Conservation (phyloP, 768 basidiomycete species). For the Neoboletus magnificus region DNA sequence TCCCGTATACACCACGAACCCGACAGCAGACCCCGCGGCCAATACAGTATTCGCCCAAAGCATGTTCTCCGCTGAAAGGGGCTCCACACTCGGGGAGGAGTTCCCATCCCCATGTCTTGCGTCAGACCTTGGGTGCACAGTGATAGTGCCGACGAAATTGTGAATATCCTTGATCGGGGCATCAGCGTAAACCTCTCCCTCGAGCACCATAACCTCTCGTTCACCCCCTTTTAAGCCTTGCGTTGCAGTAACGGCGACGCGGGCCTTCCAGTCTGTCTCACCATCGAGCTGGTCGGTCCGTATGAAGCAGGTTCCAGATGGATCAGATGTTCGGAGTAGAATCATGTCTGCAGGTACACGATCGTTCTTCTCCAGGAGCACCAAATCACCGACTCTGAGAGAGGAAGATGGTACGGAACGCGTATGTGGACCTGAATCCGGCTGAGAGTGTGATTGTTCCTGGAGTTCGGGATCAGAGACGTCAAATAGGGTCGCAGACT, state of each 20-base stretch:
- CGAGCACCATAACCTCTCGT: slow-evolving; percentile 51
- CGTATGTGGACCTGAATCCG: slow-evolving; percentile 48
- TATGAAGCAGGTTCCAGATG: slow-evolving; percentile 93
- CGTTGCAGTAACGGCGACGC: slow-evolving; percentile 63
- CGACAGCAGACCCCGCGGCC: slow-evolving; percentile 90
- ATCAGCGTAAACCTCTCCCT: slow-evolving; percentile 94
- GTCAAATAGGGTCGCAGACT: slow-evolving; percentile 18
- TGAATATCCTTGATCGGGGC: slow-evolving; percentile 97
- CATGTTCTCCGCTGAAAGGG: slow-evolving; percentile 92
- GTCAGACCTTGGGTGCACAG: slow-evolving; percentile 47
- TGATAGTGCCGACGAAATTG: slow-evolving; percentile 90
- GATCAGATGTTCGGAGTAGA: slow-evolving; percentile 82
- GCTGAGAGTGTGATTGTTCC: slow-evolving; percentile 10
- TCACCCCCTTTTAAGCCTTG: slow-evolving; percentile 37
- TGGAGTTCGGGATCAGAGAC: slow-evolving; percentile 21
- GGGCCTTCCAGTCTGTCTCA: slow-evolving; percentile 98
- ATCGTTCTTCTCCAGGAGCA: slow-evolving; percentile 94
- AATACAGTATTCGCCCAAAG: slow-evolving; percentile 98
- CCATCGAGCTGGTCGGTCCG: slow-evolving; percentile 98
- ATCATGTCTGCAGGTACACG: slow-evolving; percentile 94
- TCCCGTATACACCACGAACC: slow-evolving; percentile 93
- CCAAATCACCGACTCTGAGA: slow-evolving; percentile 86
- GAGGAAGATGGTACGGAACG: slow-evolving; percentile 85
- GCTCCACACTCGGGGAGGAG: slow-evolving; percentile 54
- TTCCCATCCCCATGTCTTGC: slow-evolving; percentile 35